These are phyloP conservation scores for Coemansia nantahalensis DNA, from an alignment of 192 early-diverging fungal genomes.

Conservation along the genomic window DNA sequence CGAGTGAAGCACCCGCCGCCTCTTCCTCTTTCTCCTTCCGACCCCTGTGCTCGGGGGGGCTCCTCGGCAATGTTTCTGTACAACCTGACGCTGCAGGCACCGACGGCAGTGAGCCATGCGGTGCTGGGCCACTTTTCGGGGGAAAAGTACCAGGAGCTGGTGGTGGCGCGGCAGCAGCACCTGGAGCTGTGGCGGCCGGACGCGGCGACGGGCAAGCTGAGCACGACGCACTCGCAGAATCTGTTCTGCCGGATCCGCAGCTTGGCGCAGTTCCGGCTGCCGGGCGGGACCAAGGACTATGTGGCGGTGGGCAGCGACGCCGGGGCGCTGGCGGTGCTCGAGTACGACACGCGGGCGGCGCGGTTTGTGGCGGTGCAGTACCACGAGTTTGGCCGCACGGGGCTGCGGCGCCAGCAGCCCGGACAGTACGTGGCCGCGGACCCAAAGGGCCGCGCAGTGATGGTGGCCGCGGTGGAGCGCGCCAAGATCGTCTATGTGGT, in stretches of 20 bases:
- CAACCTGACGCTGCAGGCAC: slow-evolving; percentile 83
- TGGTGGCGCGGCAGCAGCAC: slow-evolving; percentile 61
- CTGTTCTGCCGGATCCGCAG: slow-evolving; percentile 86
- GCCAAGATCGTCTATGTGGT: slow-evolving; percentile 96
- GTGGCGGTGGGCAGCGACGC: slow-evolving; percentile 88
- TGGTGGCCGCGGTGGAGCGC: slow-evolving; percentile 93
- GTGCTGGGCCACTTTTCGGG: slow-evolving; percentile 93
- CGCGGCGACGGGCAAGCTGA: slow-evolving; percentile 75
- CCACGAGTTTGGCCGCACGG: slow-evolving; percentile 94
- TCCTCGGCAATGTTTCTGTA: slow-evolving; percentile 59
- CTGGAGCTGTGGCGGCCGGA: slow-evolving; percentile 84
- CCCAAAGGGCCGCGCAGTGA: slow-evolving; percentile 93
- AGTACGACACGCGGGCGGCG: slow-evolving; percentile 76
- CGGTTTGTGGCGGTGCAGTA: slow-evolving; percentile 79
- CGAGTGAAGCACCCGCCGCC: too few species aligned
- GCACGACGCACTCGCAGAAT: slow-evolving; percentile 66
- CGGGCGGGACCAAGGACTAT: slow-evolving; percentile 90
- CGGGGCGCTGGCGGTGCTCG: slow-evolving; percentile 84
- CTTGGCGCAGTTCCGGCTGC: slow-evolving; percentile 80
- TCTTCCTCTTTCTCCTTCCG: background rate
- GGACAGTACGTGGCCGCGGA: slow-evolving; percentile 96
- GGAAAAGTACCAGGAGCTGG: slow-evolving; percentile 84
- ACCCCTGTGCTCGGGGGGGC: background rate
- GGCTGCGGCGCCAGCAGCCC: slow-evolving; percentile 82
- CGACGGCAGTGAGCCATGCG: slow-evolving; percentile 74